phyloP scores from a whole-genome alignment of 805 yeast genomes.

The Wickerhamiella bombiphila region DNA sequence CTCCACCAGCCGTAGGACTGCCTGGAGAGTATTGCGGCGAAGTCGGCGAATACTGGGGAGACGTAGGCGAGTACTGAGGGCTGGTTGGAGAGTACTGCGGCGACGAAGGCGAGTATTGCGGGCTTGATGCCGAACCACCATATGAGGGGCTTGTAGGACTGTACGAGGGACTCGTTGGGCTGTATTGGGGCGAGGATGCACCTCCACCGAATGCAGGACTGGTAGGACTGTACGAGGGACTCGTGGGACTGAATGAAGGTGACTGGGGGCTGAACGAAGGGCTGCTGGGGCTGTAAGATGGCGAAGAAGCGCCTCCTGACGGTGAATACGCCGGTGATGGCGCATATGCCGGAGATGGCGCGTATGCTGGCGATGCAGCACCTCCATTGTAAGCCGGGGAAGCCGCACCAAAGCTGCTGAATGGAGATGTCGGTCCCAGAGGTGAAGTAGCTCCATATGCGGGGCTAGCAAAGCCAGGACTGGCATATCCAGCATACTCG shows the following conservation, averaged over 20 bases:
- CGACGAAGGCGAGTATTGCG: slow-evolving; percentile 42
- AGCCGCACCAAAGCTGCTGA: slow-evolving; percentile 46
- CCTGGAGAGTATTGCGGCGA: slow-evolving; percentile 54
- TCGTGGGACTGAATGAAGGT: slow-evolving; percentile 28
- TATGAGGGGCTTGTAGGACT: slow-evolving; percentile 53
- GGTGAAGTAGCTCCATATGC: slow-evolving; percentile 32
- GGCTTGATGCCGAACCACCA: slow-evolving; percentile 63
- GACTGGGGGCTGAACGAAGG: slow-evolving; percentile 57
- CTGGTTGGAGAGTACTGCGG: slow-evolving; percentile 66
- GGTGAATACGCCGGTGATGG: slow-evolving; percentile 67
- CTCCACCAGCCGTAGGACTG: slow-evolving; percentile 64
- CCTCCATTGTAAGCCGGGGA: slow-evolving; percentile 51
- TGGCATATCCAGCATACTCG: slow-evolving; percentile 62
- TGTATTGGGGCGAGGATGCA: slow-evolving; percentile 47
- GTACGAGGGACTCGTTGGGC: slow-evolving; percentile 45
- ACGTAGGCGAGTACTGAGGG: slow-evolving; percentile 65
- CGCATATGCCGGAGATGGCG: slow-evolving; percentile 54
- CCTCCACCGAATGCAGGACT: slow-evolving; percentile 36
- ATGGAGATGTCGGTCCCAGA: slow-evolving; percentile 49
- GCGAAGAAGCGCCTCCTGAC: slow-evolving; percentile 38
- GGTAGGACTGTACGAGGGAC: slow-evolving; percentile 17
- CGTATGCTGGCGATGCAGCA: slow-evolving; percentile 51
- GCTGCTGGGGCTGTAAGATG: slow-evolving; percentile 60
- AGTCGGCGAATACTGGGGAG: slow-evolving; percentile 69
- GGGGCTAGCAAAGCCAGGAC: slow-evolving; percentile 34